Percentiles rank a stretch among this genome's conserved stretches.
phyloP scores from a whole-genome alignment of 371 early-diverging fungal species.

The Entomophthora muscae region DNA sequence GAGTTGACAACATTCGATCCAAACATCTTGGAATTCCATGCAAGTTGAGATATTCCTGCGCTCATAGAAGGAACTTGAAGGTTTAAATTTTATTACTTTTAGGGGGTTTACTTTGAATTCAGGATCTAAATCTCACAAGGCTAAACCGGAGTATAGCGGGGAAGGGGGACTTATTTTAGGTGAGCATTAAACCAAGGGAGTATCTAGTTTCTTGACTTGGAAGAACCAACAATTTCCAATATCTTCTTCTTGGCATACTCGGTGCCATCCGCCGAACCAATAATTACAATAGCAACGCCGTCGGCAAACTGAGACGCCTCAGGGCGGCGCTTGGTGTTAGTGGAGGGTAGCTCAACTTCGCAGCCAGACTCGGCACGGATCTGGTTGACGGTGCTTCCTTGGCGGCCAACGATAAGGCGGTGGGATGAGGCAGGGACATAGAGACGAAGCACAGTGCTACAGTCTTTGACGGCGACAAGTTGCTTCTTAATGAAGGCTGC shows the following conservation, averaged over 20 bases:
- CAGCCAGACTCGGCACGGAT: slow-evolving; percentile 33
- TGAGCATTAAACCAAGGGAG: too few species aligned
- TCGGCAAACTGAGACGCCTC: not conserved
- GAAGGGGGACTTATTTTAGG: too few species aligned
- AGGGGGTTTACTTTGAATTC: too few species aligned
- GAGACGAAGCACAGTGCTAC: slow-evolving; percentile 18
- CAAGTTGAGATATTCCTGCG: too few species aligned
- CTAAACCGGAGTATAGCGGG: too few species aligned
- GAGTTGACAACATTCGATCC: too few species aligned
- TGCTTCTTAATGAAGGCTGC: slow-evolving; percentile 17
- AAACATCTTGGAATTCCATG: too few species aligned
- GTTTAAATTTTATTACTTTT: too few species aligned
- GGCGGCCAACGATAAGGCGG: slow-evolving; percentile 38
- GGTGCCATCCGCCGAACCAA: slow-evolving; percentile 29
- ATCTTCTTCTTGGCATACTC: slow-evolving; percentile 24
- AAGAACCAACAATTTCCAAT: slow-evolving; percentile 13
- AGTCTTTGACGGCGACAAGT: slow-evolving; percentile 15
- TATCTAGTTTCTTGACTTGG: not conserved
- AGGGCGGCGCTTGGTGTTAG: slow-evolving; percentile 7
- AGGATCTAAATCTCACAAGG: too few species aligned
- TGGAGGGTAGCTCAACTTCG: slow-evolving; percentile 26
- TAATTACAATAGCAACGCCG: slow-evolving; percentile 18
- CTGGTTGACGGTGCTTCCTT: slow-evolving; percentile 28
- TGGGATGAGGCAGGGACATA: slow-evolving; percentile 30
- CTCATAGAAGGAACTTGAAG: too few species aligned